Evolutionary conservation across 192 early-diverging fungal genomes (phyloP), one percentile per base, ranked within the genome.

Genomic region (Funneliformis geosporum): DNA sequence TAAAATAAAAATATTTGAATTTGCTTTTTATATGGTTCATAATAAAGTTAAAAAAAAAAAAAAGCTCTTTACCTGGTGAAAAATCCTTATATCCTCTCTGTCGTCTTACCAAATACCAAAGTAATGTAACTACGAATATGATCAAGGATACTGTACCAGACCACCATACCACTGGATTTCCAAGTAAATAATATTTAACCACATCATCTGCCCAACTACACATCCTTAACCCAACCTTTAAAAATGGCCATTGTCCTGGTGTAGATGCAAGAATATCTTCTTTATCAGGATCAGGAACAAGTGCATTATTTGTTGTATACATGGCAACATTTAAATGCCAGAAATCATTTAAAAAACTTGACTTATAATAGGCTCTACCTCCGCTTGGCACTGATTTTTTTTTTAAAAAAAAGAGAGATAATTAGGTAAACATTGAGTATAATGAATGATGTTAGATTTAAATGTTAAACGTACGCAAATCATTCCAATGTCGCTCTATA

Each of bases 251-350:
- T 71, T 98, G 92, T 44, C 83, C 87, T 0, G 98, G 96, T 47
- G 83, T 73, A 18, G 96, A 97, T 11, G 94, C 91, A 4, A 99
- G 81, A 0, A 82, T 79, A 80, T 97, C 97, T 81, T 95, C 91
- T 85, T 97, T 98, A 85, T 98, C 95, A 23, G 92, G 93, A 82
- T 98, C 95, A 0, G 95, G 96, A 47, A 94, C 89, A 77, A 99
- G 85, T 10, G 96, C 97, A 81, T 98, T 99, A 89, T 99, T 99
- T n/a, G 94, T 93, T 4, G 93, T 94, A 91, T 95, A 97, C 97
- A 99, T 99, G 23, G 94, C 95, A 18, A 94, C 90, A 81, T 98
- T 98, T 76, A 98, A 85, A 76, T 95, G 95, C 74, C 91, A 87
- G 84, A 98, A 95, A 84, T 98, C 93, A 72, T 89, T 86, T 76